Conservation (phyloP, 148 eudicot species). For the Silene uniflora region DNA sequence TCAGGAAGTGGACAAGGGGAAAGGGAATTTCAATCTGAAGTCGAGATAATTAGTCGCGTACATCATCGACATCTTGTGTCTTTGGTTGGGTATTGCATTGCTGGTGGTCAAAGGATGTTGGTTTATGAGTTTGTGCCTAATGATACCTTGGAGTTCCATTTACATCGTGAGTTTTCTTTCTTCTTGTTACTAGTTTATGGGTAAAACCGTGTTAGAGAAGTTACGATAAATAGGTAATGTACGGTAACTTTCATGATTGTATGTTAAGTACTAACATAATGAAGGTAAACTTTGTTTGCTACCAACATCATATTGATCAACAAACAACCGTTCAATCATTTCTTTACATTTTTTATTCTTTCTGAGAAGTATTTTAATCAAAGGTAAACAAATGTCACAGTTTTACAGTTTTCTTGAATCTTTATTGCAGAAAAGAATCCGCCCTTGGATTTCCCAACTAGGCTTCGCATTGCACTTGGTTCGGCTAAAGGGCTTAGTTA, state of each 20-base stretch:
- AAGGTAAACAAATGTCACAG: too few relatives aligned
- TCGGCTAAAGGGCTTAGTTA: conserved; percentile 87
- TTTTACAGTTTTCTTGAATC: neutral
- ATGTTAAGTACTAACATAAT: too few relatives aligned
- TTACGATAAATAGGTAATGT: too few relatives aligned
- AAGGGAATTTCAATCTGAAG: conserved; percentile 71
- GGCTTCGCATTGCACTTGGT: conserved; percentile 80
- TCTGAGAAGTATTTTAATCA: too few relatives aligned
- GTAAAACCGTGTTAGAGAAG: too few relatives aligned
- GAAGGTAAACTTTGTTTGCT: too few relatives aligned
- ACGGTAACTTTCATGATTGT: too few relatives aligned
- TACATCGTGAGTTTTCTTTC: conserved; percentile 50
- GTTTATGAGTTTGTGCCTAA: conserved; percentile 80
- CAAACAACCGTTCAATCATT: too few relatives aligned
- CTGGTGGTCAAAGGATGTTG: conserved; percentile 58
- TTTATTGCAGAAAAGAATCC: conserved; percentile 42
- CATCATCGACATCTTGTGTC: conserved; percentile 87
- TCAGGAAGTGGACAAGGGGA: conserved; percentile 86
- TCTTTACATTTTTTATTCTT: too few relatives aligned
- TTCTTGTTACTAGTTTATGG: neutral
- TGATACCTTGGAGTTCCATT: conserved; percentile 64
- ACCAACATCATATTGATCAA: too few relatives aligned
- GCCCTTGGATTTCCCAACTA: conserved; percentile 59
- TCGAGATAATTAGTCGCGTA: conserved; percentile 82
- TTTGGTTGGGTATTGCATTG: conserved; percentile 72